Evolutionary conservation across 2,329 filamentous ascomycete species (phyloP), one percentile per base, ranked within the genome.

Genomic region (Sclerotinia subarctica): DNA sequence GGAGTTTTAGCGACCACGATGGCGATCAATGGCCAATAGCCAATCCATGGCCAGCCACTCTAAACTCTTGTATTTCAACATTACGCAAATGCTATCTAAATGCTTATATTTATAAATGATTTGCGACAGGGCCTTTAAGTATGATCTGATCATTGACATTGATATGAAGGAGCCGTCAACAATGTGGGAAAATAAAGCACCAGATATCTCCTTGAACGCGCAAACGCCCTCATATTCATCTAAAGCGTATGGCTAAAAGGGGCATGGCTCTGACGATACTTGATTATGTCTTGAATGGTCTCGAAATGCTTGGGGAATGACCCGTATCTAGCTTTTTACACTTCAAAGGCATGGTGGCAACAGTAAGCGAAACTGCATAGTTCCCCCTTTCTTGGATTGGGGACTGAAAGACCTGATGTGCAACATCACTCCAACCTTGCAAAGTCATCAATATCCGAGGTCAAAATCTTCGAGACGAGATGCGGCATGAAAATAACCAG

Each of bases 381-480:
- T 10, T 29, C 32, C 63, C 52, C 63, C 63, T n/a, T 66, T 60
- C 54, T n/a, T 46, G 2, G 32, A 7, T 26, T 66, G 7, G 32
- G 46, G 53, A 44, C 54, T 58, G 26, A 57, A 66, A 58, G 24
- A 21, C 51, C n/a, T 19, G 64, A 66, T 52, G 35, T 66, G 64
- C 54, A 66, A 60, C 54, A 60, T 52, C 38, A 51, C 26, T 21
- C 56, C 44, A 58, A 52, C 54, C 32, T 51, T 66, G 54, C 53
- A 44, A 38, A 26, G 15, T n/a, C 60, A 38, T 38, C 7, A 42
- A 26, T 38, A 53, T 42, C 32, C 47, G 21, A 21, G n/a, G 24
- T 38, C n/a, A 44, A 53, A n/a, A 53, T 53, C 32, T 24, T 51
- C 29, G 19, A 62, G 58, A 38, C 6, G 44, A 42, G 10, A 51